These are phyloP conservation scores for Coffea eugenioides DNA, from an alignment of 257 asterid genomes.

Conservation along the genomic window DNA sequence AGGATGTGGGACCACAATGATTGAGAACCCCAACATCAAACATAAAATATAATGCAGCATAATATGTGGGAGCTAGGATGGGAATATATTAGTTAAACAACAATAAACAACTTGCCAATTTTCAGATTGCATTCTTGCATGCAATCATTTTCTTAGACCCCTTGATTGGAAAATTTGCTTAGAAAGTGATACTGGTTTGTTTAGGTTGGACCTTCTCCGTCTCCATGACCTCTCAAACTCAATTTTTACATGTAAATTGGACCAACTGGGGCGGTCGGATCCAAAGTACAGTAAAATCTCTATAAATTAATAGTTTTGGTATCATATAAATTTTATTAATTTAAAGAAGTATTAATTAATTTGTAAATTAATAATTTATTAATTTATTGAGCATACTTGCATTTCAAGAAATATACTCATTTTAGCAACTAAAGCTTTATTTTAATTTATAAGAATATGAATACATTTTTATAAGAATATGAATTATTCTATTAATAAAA, in stretches of 20 bases:
- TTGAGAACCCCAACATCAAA: constrained; percentile 2
- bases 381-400: no score
- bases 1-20: constrained; percentile 5
- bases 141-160: constrained; percentile 19
- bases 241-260: background rate
- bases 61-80: background rate
- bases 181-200: background rate
- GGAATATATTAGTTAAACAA: background rate
- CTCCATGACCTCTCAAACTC: background rate
- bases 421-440: no score
- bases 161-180: background rate
- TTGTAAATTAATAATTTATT: no score
- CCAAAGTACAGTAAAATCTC: background rate
- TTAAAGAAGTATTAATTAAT: no score
- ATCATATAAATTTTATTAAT: no score
- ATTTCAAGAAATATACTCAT: no score
- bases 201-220: background rate
- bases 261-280: background rate
- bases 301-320: no score
- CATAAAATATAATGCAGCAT: background rate
- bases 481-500: no score
- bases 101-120: constrained; percentile 17
- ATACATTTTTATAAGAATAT: no score
- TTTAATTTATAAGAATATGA: no score
- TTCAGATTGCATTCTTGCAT: background rate